phyloP scores from a whole-genome alignment of 2,329 filamentous ascomycete genomes.

The Ascochyta rabiei region DNA sequence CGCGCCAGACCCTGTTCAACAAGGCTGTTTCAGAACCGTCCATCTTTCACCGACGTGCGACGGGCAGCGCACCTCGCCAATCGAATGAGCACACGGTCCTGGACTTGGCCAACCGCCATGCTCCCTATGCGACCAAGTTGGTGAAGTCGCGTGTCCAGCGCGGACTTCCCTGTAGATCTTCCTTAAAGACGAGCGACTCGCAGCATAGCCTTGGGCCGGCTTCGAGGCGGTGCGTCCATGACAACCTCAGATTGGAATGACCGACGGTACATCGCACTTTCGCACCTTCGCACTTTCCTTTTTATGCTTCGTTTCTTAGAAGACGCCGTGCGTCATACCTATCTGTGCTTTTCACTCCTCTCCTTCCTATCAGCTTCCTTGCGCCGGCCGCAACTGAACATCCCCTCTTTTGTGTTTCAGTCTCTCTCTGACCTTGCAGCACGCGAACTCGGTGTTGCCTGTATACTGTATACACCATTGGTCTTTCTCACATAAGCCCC shows the following conservation, averaged over 20 bases:
- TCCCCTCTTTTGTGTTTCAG: slow-evolving; percentile 31
- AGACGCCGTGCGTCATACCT: slow-evolving; percentile 18
- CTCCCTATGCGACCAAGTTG: slow-evolving; percentile 9
- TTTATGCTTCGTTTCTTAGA: slow-evolving; percentile 7
- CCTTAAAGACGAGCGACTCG: slow-evolving; percentile 27
- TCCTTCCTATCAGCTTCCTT: slow-evolving; percentile 31
- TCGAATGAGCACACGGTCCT: slow-evolving; percentile 19
- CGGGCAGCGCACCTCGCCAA: slow-evolving; percentile 17
- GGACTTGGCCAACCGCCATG: slow-evolving; percentile 21
- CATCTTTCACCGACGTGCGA: slow-evolving; percentile 25
- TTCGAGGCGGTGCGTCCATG: slow-evolving; percentile 10
- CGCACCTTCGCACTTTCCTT: slow-evolving; percentile 4
- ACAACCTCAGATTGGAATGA: slow-evolving; percentile 12
- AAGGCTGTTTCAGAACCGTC: slow-evolving; percentile 30
- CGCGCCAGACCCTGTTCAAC: slow-evolving; percentile 7
- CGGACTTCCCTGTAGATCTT: slow-evolving; percentile 30
- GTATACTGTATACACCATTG: slow-evolving; percentile 23
- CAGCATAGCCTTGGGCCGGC: slow-evolving; percentile 1
- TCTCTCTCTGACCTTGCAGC: slow-evolving; percentile 36
- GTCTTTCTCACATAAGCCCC: slow-evolving; percentile 20
- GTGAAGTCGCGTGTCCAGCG: slow-evolving; percentile 4
- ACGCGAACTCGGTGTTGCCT: slow-evolving; percentile 20
- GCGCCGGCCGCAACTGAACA: slow-evolving; percentile 21
- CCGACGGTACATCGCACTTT: slow-evolving; percentile 6
- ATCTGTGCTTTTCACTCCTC: slow-evolving; percentile 18